Percentiles rank a stretch among this genome's conserved stretches.
Conservation (phyloP, 306 rosid genomes). For the Gleditsia sinensis region DNA sequence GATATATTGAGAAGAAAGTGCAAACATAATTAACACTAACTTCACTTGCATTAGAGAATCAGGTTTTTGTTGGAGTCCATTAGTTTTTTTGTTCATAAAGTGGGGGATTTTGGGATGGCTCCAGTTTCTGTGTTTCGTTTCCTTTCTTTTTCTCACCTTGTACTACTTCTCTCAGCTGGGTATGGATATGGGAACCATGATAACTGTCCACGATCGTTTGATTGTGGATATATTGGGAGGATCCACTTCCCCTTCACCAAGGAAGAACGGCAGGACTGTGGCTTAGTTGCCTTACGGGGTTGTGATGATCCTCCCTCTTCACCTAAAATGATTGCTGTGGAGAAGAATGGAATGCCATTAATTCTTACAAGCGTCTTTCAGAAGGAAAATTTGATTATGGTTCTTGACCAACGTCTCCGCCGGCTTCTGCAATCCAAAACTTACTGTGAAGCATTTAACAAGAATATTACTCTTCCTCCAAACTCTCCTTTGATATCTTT, state of each 20-base stretch:
- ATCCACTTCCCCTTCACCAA: slow-evolving; percentile 28
- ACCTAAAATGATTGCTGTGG: background rate
- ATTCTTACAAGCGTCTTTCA: background rate
- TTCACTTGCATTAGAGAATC: background rate
- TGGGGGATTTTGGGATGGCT: background rate
- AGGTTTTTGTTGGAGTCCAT: background rate
- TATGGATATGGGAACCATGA: accelerated
- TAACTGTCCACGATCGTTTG: slow-evolving; percentile 18
- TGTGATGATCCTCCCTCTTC: background rate
- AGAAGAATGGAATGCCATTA: background rate
- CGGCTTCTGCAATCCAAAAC: background rate
- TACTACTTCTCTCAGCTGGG: background rate
- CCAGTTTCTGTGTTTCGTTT: too few relatives aligned
- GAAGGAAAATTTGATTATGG: background rate
- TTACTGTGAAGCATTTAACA: background rate
- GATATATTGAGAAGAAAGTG: background rate
- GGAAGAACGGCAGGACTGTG: slow-evolving; percentile 8
- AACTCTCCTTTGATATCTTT: background rate
- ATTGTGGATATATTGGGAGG: slow-evolving; percentile 23
- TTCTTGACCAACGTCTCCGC: background rate
- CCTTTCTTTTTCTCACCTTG: too few relatives aligned
- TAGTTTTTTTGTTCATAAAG: background rate
- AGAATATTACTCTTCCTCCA: background rate
- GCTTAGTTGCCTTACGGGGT: background rate
- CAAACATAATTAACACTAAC: background rate